phyloP scores from a whole-genome alignment of 345 rosid species.

The Angophora floribunda region DNA sequence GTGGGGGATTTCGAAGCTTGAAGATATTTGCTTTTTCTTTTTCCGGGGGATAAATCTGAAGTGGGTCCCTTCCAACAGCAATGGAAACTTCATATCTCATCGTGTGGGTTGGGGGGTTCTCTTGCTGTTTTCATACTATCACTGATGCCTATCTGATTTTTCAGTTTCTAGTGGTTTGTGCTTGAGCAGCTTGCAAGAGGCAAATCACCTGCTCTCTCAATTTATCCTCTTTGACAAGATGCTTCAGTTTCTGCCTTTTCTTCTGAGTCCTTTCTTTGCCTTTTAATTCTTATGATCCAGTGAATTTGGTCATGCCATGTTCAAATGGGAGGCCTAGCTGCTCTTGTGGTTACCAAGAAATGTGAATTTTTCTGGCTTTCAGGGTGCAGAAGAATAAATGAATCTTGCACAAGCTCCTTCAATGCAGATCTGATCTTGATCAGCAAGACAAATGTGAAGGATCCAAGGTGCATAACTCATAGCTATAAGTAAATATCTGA shows the following conservation, averaged over 20 bases:
- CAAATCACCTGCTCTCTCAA: neutral
- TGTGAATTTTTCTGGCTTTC: neutral
- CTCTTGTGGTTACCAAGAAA: neutral
- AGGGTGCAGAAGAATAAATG: neutral
- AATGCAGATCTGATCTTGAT: neutral
- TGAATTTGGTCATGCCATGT: neutral
- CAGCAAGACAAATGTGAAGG: neutral
- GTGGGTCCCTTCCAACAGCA: conserved; percentile 3
- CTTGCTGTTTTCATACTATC: neutral
- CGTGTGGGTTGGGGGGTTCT: neutral
- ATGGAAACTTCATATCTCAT: conserved; percentile 7
- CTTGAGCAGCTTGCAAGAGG: neutral
- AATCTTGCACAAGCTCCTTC: neutral
- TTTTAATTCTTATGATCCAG: neutral
- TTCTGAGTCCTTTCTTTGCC: neutral
- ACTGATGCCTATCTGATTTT: neutral
- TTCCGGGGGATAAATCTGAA: neutral
- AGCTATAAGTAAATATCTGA: neutral
- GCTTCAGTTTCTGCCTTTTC: neutral
- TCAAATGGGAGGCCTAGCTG: neutral
- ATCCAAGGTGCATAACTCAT: neutral
- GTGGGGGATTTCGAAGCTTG: neutral
- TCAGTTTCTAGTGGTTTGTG: neutral
- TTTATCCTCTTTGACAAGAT: neutral
- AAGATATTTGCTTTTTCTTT: neutral